Base-by-base conservation (phyloP, 345 rosid genomes). In the Aurinia saxatilis region DNA sequence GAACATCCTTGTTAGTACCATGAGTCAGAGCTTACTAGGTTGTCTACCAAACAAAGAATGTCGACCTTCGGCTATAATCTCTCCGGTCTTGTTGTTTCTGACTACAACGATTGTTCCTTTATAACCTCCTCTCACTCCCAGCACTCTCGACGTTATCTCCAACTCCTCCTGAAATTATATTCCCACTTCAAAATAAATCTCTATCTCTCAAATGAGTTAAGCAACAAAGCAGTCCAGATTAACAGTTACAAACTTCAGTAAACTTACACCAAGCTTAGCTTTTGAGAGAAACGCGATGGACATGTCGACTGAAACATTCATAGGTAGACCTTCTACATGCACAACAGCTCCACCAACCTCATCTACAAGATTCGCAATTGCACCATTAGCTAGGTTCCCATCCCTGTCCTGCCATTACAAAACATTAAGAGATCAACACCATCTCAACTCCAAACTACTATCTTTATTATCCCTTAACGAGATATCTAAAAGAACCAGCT, bases 61-160 rank as follows among this genome's bases (percentile, higher is more conserved):
- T 11, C 96, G 87, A 47, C 96, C 97, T 82, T 92, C 97, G 0
- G 98, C 98, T 29, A 92, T 75, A 42, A 85, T 41, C 80, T 89
- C 95, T 11, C 96, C 96, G 0, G 88, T 87, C 37, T 44, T 66
- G 66, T 85, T 87, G 76, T 85, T 92, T 67, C 78, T 85, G 21
- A 92, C 69, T 9, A 79, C 83, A 55, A 92, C 87, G 8, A 73
- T 25, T 5, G 96, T 82, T 33, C 91, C 99, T 39, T 74, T 68
- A 66, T 84, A 92, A 19, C 80, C 68, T 48, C 97, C 99, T 72
- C 56, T 79, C 61, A 52, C 73, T 60, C 97, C 99, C 72, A 87
- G 38, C 49, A 80, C 60, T 81, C 72, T 85, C n/a, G 88, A 72
- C 1, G 88, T 81, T 18, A 89, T 78, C 84, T 87, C 97, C 36